These are phyloP conservation scores for Tylopilus rubrobrunneus DNA, from an alignment of 768 basidiomycete species.

Conservation along the genomic window DNA sequence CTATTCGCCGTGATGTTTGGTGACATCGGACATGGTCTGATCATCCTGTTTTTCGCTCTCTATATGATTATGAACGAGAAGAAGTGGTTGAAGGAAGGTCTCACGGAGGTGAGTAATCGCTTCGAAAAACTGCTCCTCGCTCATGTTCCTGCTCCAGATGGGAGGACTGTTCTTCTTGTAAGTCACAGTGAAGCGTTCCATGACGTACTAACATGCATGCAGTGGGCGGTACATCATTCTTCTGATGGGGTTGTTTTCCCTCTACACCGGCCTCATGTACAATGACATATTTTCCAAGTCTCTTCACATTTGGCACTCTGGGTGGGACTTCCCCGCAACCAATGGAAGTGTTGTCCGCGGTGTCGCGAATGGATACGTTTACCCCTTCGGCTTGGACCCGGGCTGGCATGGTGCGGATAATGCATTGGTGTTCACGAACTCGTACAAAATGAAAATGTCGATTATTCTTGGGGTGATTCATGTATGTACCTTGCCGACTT, in stretches of 20 bases:
- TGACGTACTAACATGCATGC: conserved; percentile 23
- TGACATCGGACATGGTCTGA: conserved; percentile 92
- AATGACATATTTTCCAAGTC: conserved; percentile 98
- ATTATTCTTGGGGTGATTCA: conserved; percentile 95
- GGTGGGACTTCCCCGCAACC: conserved; percentile 70
- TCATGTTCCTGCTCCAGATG: conserved; percentile 48
- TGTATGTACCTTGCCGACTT: conserved; percentile 44
- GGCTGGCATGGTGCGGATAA: conserved; percentile 95
- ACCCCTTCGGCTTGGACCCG: conserved; percentile 93
- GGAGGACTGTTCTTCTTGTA: conserved; percentile 88
- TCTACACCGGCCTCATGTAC: conserved; percentile 96
- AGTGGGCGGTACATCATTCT: conserved; percentile 98
- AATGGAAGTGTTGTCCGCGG: conserved; percentile 44
- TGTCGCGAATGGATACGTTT: conserved; percentile 61
- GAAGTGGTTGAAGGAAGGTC: conserved; percentile 64
- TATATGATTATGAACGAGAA: conserved; percentile 88
- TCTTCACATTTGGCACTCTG: conserved; percentile 82
- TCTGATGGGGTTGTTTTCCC: conserved; percentile 95
- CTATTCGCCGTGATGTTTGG: conserved; percentile 99
- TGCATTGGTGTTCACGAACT: conserved; percentile 89
- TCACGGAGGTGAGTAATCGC: conserved; percentile 60
- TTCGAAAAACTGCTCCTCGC: conserved; percentile 1
- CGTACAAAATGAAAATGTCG: conserved; percentile 99
- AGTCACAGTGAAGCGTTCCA: conserved; percentile 32
- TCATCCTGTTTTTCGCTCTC: conserved; percentile 72